Conservation (phyloP, 139 green algal genomes). For the Chlamydomonas applanata region DNA sequence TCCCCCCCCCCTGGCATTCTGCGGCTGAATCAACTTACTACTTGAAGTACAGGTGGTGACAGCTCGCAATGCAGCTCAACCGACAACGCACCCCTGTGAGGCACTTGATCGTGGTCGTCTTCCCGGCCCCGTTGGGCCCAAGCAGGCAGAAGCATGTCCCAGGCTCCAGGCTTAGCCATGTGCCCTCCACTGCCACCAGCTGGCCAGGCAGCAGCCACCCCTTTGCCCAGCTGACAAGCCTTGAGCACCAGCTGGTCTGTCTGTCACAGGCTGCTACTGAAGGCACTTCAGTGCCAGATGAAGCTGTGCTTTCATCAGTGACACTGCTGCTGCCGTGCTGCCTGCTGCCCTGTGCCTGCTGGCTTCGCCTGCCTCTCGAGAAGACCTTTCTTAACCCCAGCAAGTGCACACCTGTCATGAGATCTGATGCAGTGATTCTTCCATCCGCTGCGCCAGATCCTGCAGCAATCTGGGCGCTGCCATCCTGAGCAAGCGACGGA, state of each 20-base stretch:
- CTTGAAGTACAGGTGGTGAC: neutral
- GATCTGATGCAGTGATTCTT: too few relatives aligned
- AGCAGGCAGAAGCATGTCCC: conserved; percentile 76
- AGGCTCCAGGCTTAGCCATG: conserved; percentile 68
- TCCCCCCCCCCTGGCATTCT: too few relatives aligned
- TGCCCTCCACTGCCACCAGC: conserved; percentile 62
- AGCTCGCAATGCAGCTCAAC: neutral
- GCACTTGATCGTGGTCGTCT: conserved; percentile 85
- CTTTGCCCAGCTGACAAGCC: neutral
- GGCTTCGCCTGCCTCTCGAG: neutral
- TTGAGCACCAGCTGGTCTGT: neutral
- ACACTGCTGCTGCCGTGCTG: neutral
- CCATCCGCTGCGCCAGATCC: too few relatives aligned
- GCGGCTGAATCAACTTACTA: too few relatives aligned
- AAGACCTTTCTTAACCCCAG: conserved; percentile 69
- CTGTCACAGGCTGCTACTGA: too few relatives aligned
- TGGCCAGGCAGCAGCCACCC: neutral
- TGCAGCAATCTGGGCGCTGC: too few relatives aligned
- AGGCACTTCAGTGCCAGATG: conserved; percentile 3
- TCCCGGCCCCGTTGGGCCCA: conserved; percentile 80
- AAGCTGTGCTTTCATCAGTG: neutral
- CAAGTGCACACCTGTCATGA: conserved; percentile 51
- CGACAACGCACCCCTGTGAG: conserved; percentile 55
- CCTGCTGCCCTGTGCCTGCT: neutral
- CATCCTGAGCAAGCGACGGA: too few relatives aligned